Conservation (phyloP, 1,284 basidiomycete species). For the Agroathelia rolfsii region DNA sequence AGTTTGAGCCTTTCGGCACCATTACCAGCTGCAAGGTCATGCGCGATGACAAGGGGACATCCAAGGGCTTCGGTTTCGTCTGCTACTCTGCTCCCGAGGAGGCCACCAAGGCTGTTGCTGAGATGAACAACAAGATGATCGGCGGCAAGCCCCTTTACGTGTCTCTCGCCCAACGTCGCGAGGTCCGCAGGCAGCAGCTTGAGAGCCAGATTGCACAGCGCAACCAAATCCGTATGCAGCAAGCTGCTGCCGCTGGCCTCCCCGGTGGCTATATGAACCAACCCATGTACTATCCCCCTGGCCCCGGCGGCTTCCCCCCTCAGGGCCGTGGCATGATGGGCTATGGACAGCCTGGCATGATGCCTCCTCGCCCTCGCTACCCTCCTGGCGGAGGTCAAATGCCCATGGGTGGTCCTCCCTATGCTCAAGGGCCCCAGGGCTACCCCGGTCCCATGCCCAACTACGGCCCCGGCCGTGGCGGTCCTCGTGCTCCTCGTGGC, state of each 20-base stretch:
- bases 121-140: conserved; percentile 99
- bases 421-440: no score
- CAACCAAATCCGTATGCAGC: conserved; percentile 91
- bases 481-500: conserved; percentile 48
- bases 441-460: no score
- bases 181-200: conserved; percentile 96
- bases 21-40: conserved; percentile 99
- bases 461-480: no score
- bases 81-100: conserved; percentile 99
- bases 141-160: conserved; percentile 98
- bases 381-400: conserved; percentile 64
- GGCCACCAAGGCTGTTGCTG: conserved; percentile 97
- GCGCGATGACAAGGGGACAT: conserved; percentile 88
- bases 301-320: conserved; percentile 71
- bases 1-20: conserved; percentile 95
- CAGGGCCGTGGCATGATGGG: conserved; percentile 80
- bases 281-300: conserved; percentile 84
- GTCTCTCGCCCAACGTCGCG: conserved; percentile 96
- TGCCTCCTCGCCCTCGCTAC: conserved; percentile 81
- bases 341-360: conserved; percentile 76
- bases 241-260: conserved; percentile 79
- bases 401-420: conserved; percentile 61
- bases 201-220: conserved; percentile 98
- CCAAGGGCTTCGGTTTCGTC: conserved; percentile 98
- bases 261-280: conserved; percentile 77